Evolutionary conservation across 1,284 basidiomycete species (phyloP), one percentile per base, ranked within the genome.

Genomic region (Puccinia novopanici): DNA sequence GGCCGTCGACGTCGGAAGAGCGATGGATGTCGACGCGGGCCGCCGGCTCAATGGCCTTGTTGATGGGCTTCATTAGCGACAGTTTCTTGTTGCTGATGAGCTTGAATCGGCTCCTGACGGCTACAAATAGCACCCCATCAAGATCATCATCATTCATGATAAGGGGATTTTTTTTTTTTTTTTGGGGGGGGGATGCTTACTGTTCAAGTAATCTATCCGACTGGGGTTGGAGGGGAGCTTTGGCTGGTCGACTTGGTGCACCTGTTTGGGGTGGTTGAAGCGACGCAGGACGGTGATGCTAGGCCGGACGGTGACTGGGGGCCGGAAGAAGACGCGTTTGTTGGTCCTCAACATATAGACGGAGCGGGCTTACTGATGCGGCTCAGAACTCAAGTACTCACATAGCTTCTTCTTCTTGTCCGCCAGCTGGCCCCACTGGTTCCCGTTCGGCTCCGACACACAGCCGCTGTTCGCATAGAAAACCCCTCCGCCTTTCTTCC

Each of bases 181-280:
- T n/a, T n/a, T n/a, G n/a, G n/a, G n/a, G n/a, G n/a, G n/a, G n/a
- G n/a, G n/a, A n/a, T n/a, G n/a, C n/a, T n/a, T n/a, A n/a, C 68
- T 71, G 17, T 30, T 71, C 52, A 71, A 54, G 68, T 71, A 71
- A 27, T 71, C 68, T 71, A 71, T 71, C 68, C 68, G 68, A 50
- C 37, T 71, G 15, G 67, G 24, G 50, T 52, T 48, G 9, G 67
- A 70, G 6, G 68, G 52, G 22, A 71, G 34, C 50, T 71, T 71
- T 5, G 52, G 68, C 19, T 71, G 68, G 50, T 71, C 68, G 5
- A 71, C 68, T 55, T 71, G 68, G 13, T 71, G 48, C 27, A 71
- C 68, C 40, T 52, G 68, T 55, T 71, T 71, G 17, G 68, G 54
- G 9, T 71, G 68, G 22, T 71, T 71, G 5, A 71, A 71, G 24